Evolutionary conservation across 805 yeast species (phyloP).

Genomic region (Pichia pseudocactophila): DNA sequence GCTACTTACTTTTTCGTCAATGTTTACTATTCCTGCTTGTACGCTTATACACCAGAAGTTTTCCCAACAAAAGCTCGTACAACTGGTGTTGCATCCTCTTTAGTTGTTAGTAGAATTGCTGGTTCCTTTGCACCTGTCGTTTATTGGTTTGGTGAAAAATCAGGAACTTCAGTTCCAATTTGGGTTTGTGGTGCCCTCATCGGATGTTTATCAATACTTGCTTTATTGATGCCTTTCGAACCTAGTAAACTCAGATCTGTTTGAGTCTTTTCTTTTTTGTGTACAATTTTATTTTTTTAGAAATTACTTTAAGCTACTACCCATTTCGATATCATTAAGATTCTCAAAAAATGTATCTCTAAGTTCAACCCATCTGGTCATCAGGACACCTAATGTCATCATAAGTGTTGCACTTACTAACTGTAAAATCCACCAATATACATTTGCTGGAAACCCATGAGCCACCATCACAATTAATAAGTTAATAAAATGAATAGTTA

Average conservation of each 20-base stretch:
- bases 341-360: constrained; percentile 87
- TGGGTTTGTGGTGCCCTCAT: constrained; percentile 53
- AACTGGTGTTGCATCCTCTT: constrained; percentile 52
- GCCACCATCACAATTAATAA: constrained; percentile 59
- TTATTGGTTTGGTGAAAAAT: constrained; percentile 38
- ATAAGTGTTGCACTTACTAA: constrained; percentile 55
- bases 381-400: constrained; percentile 79
- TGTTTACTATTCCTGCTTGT: constrained; percentile 49
- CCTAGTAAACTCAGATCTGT: constrained; percentile 33
- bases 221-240: constrained; percentile 41
- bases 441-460: constrained; percentile 57
- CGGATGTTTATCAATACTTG: constrained; percentile 37
- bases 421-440: constrained; percentile 84
- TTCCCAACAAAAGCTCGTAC: constrained; percentile 46
- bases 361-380: constrained; percentile 86
- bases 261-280: constrained; percentile 8
- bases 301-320: constrained; percentile 13
- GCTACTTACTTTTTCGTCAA: constrained; percentile 41
- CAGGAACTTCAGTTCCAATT: constrained; percentile 49
- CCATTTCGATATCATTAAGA: constrained; percentile 52
- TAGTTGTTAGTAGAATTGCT: constrained; percentile 43
- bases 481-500: constrained; percentile 84
- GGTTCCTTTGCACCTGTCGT: constrained; percentile 54
- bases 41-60: constrained; percentile 61
- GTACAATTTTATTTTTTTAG: neutral